Evolutionary conservation across 2,329 filamentous ascomycete species (phyloP), one percentile per base, ranked within the genome.

Genomic region (Arachnopeziza araneosa): DNA sequence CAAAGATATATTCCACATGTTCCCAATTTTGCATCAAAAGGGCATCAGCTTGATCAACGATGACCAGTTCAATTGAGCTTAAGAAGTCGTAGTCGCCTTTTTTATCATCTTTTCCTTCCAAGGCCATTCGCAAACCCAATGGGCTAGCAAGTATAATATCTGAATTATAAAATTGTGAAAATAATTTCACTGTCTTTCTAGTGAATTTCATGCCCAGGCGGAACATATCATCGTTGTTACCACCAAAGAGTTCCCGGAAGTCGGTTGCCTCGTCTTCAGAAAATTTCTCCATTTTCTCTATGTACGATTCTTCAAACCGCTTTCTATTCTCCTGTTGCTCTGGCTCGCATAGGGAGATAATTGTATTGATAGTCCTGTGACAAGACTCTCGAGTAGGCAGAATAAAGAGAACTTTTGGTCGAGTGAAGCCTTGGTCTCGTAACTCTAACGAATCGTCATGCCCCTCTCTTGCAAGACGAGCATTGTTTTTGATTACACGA

Each of bases 11-110:
- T 73, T 96, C 90, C 62, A 97, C 84, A 72, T 99, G 93, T 70
- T 97, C 92, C 93, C 93, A 98, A 73, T 96, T 98, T 74, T 99
- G 95, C 92, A 97, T 97, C 9, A 96, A 83, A 50, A 97, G 83
- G 0, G 92, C 92, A 74, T 98, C 93, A 14, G 91, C 89, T 75
- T 98, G 93, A 73, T 99, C 95, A 62, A 96, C 81, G 53, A 98
- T 81, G 32, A 95, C 86, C 56, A 99, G 76, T 75, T 99, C 95
- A 68, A 99, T 90, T 1, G 93, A 98, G 60, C 90, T 93, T 17
- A 99, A 80, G 72, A 96, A 99, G 74, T 99, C 95, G 68, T 85
- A 87, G 72, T 98, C 93, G 44, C 83, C 76, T 65, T 85, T 86
- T 72, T 88, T 88, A 67, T 80, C 78, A 19, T 78, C 80, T 54